phyloP scores from a whole-genome alignment of 1,284 basidiomycete species.

The Exobasidium cylindrosporum region DNA sequence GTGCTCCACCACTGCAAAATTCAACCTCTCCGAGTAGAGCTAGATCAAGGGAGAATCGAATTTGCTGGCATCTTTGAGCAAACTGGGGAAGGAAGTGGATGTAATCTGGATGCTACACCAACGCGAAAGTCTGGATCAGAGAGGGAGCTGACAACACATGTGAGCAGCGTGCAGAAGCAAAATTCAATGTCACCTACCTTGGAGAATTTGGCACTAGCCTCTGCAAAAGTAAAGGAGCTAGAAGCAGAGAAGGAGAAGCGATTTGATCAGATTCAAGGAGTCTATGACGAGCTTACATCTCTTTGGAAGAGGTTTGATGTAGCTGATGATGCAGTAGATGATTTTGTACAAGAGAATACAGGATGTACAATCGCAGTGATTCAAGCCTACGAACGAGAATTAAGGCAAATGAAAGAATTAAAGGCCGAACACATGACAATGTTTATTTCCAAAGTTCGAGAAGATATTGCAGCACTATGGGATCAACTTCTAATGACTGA shows the following conservation, averaged over 20 bases:
- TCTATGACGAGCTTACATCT: constrained; percentile 52
- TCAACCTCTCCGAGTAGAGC: constrained; percentile 26
- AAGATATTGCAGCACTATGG: constrained; percentile 79
- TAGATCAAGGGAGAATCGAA: constrained; percentile 15
- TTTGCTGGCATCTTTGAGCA: constrained; percentile 26
- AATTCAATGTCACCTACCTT: neutral
- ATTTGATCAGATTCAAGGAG: constrained; percentile 44
- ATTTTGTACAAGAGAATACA: constrained; percentile 56
- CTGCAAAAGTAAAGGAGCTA: constrained; percentile 26
- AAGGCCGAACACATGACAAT: constrained; percentile 81
- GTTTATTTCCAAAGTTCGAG: constrained; percentile 78
- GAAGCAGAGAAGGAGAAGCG: constrained; percentile 43
- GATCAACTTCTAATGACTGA: constrained; percentile 80
- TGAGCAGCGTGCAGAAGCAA: neutral
- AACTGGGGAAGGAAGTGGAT: constrained; percentile 3
- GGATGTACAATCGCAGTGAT: constrained; percentile 74
- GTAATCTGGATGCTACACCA: constrained; percentile 7
- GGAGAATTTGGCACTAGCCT: constrained; percentile 23
- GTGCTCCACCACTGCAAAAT: constrained; percentile 42
- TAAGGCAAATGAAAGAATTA: constrained; percentile 82
- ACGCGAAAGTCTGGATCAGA: constrained; percentile 10
- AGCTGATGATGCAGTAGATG: constrained; percentile 51
- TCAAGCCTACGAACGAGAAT: constrained; percentile 78
- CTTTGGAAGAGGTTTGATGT: constrained; percentile 53
- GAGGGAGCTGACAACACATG: neutral